Evolutionary conservation across 495 filamentous ascomycete species (phyloP).

Genomic region (Penicillium simplicissimum): DNA sequence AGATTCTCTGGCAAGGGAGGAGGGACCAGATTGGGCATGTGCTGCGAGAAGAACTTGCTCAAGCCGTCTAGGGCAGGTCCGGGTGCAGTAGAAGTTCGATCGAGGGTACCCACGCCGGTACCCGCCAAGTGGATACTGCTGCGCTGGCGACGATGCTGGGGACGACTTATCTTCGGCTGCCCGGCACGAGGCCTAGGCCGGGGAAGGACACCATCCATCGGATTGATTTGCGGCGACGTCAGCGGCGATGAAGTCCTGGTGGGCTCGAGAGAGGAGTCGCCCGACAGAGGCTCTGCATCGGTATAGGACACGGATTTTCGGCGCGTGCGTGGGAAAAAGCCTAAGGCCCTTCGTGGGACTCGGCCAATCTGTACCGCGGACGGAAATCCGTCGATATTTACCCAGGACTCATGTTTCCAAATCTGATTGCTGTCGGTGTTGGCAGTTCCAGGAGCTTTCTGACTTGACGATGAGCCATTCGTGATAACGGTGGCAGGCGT

Average conservation of each 20-base stretch:
- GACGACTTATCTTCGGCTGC: constrained; percentile 22
- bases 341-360: constrained; percentile 75
- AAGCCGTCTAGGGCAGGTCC: constrained; percentile 80
- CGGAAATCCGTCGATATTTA: constrained; percentile 68
- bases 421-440: constrained; percentile 52
- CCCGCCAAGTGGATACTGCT: constrained; percentile 60
- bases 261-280: constrained; percentile 37
- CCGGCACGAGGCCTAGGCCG: constrained; percentile 24
- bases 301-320: constrained; percentile 70
- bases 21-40: constrained; percentile 69
- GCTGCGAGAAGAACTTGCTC: constrained; percentile 75
- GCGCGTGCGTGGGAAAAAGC: constrained; percentile 88
- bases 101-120: constrained; percentile 82
- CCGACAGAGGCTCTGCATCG: constrained; percentile 37
- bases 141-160: constrained; percentile 42
- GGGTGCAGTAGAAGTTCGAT: constrained; percentile 63
- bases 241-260: constrained; percentile 37
- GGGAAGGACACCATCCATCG: constrained; percentile 27
- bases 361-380: constrained; percentile 82
- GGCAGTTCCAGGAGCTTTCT: constrained; percentile 17
- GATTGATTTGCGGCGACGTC: constrained; percentile 32
- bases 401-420: constrained; percentile 89
- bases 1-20: constrained; percentile 27
- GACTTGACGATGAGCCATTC: constrained; percentile 20
- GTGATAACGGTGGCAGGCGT: constrained; percentile 33